phyloP scores from a whole-genome alignment of 2,329 filamentous ascomycete species.

The Ophiocordyceps sinensis region DNA sequence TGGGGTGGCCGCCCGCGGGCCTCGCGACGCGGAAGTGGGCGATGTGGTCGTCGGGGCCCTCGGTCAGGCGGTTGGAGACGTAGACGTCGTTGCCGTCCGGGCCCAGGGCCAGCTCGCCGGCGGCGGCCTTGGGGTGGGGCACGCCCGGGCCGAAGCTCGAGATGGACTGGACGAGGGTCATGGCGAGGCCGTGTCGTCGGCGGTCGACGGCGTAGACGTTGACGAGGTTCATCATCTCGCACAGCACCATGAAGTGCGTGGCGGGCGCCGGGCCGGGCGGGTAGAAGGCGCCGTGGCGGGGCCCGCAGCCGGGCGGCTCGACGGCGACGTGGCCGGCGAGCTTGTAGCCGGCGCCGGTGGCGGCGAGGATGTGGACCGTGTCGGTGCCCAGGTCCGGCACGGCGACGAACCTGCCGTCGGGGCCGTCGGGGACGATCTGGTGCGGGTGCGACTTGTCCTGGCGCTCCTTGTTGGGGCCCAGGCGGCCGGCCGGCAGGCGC shows the following conservation, averaged over 20 bases:
- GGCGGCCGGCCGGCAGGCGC: conserved; percentile 14
- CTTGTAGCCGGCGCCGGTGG: conserved; percentile 22
- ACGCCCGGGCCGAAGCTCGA: conserved; percentile 23
- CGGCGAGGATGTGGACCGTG: conserved; percentile 28
- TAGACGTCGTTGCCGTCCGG: conserved; percentile 29
- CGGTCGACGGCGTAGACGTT: conserved; percentile 27
- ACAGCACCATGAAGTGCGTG: conserved; percentile 31
- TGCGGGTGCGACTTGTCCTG: conserved; percentile 27
- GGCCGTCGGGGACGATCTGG: conserved; percentile 27
- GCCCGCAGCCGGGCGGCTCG: conserved; percentile 25
- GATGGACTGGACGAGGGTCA: conserved; percentile 21
- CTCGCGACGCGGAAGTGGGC: conserved; percentile 28
- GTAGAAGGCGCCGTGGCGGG: conserved; percentile 36
- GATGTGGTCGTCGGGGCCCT: conserved; percentile 29
- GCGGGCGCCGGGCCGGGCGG: conserved; percentile 16
- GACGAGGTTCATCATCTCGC: conserved; percentile 31
- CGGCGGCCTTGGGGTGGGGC: conserved; percentile 22
- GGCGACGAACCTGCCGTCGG: conserved; percentile 32
- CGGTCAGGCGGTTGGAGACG: conserved; percentile 35
- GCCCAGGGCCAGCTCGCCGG: conserved; percentile 29
- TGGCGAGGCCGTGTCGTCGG: conserved; percentile 19
- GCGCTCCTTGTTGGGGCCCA: conserved; percentile 17
- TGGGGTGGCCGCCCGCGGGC: conserved; percentile 5
- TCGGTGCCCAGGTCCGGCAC: conserved; percentile 36
- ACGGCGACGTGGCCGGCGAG: conserved; percentile 20